phyloP scores from a whole-genome alignment of 805 yeast species.

The Yarrowia keelungensis region DNA sequence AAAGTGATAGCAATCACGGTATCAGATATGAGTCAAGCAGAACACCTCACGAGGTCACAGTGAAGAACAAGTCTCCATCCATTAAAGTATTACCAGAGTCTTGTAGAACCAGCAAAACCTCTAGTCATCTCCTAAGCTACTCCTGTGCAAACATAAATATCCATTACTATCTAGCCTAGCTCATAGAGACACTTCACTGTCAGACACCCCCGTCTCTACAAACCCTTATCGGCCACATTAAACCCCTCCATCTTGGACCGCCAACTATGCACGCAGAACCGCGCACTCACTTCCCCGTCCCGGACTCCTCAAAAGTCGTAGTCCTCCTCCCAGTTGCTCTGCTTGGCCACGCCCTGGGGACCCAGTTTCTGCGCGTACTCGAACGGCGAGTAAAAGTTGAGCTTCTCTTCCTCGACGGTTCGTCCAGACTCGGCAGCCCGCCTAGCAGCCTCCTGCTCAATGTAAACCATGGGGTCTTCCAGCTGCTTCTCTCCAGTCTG shows the following conservation, averaged over 20 bases:
- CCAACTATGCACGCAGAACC: constrained; percentile 29
- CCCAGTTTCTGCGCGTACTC: constrained; percentile 42
- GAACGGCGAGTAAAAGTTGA: constrained; percentile 41
- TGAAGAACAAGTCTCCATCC: too few relatives aligned
- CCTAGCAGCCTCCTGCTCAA: constrained; percentile 39
- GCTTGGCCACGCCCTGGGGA: constrained; percentile 40
- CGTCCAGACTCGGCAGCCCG: constrained; percentile 36
- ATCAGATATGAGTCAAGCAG: too few relatives aligned
- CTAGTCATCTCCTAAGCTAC: too few relatives aligned
- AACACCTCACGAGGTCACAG: too few relatives aligned
- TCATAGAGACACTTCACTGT: too few relatives aligned
- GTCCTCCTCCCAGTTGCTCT: constrained; percentile 44
- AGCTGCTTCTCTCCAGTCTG: constrained; percentile 35
- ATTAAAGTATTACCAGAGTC: too few relatives aligned
- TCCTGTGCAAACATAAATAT: too few relatives aligned
- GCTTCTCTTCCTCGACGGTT: constrained; percentile 28
- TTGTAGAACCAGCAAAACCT: too few relatives aligned
- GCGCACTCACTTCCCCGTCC: constrained; percentile 30
- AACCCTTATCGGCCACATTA: too few relatives aligned
- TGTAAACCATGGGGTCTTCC: constrained; percentile 43
- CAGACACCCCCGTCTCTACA: too few relatives aligned
- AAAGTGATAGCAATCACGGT: too few relatives aligned
- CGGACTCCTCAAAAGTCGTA: constrained; percentile 40
- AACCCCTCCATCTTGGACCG: neutral
- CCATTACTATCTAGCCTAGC: neutral